Conservation (phyloP, 1,284 basidiomycete genomes). For the Porodaedalea pini region DNA sequence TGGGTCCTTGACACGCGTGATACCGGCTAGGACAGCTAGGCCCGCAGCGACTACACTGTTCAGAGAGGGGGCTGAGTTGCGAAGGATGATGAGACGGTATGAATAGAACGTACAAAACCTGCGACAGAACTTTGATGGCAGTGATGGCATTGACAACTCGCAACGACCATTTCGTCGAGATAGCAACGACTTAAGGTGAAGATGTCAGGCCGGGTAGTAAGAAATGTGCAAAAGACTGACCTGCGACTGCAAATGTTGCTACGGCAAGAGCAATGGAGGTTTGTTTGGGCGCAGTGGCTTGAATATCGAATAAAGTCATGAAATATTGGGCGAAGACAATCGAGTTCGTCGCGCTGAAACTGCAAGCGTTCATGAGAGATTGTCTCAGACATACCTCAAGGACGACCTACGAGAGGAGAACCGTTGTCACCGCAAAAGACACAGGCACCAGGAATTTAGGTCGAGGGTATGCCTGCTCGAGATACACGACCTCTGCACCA, state of each 20-base stretch:
- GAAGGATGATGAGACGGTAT: neutral
- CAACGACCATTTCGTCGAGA: conserved; percentile 33
- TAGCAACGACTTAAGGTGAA: conserved; percentile 24
- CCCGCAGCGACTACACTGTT: conserved; percentile 41
- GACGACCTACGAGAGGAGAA: conserved; percentile 35
- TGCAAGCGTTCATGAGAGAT: conserved; percentile 3
- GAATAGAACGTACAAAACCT: conserved; percentile 26
- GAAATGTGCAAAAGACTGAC: conserved; percentile 16
- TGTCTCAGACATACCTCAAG: neutral
- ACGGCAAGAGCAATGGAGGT: conserved; percentile 26
- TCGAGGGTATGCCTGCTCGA: conserved; percentile 45
- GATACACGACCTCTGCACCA: conserved; percentile 45
- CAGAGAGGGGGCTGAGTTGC: conserved; percentile 26
- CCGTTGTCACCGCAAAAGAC: conserved; percentile 40
- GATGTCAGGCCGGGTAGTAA: neutral
- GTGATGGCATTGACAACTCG: conserved; percentile 29
- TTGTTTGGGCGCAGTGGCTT: conserved; percentile 25
- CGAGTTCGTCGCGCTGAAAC: conserved; percentile 28
- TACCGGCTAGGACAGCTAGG: conserved; percentile 45
- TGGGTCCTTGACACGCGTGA: conserved; percentile 43
- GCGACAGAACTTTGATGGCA: conserved; percentile 28
- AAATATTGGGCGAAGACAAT: conserved; percentile 31
- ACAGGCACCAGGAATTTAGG: conserved; percentile 35
- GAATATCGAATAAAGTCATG: conserved; percentile 25
- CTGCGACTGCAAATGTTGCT: conserved; percentile 25